phyloP scores from a whole-genome alignment of 1,139 yeast species.

The Torulaspora pretoriensis region DNA sequence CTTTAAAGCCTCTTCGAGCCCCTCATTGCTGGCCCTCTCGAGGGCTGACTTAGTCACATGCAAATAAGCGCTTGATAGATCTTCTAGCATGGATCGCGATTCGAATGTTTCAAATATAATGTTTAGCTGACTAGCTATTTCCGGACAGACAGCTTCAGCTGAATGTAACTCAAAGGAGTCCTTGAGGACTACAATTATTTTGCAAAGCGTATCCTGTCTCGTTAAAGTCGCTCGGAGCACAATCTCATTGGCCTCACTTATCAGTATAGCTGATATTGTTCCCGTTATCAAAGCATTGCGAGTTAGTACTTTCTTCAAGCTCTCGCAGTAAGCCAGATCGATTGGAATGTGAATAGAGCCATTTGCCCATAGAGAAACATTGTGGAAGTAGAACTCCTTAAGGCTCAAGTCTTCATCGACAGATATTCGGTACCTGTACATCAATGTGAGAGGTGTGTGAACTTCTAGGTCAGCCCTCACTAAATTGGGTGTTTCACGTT shows the following conservation, averaged over 20 bases:
- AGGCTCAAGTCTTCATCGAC: not conserved
- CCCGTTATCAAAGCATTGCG: slow-evolving; percentile 10
- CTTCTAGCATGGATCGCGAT: slow-evolving; percentile 8
- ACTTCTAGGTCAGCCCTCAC: not conserved
- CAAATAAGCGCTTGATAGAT: slow-evolving; percentile 7
- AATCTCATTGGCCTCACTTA: slow-evolving; percentile 13
- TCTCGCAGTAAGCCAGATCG: slow-evolving; percentile 3
- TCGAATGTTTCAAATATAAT: slow-evolving; percentile 6
- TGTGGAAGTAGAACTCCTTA: slow-evolving; percentile 10
- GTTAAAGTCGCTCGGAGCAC: slow-evolving; percentile 12
- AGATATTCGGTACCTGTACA: slow-evolving; percentile 3
- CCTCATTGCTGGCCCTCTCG: not conserved
- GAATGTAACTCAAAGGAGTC: not conserved
- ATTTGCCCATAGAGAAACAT: slow-evolving; percentile 2
- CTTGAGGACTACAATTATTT: slow-evolving; percentile 4
- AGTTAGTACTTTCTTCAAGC: slow-evolving; percentile 3
- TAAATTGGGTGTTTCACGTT: not conserved
- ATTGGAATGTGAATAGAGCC: slow-evolving; percentile 3
- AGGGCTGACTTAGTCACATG: slow-evolving; percentile 3
- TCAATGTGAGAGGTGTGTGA: slow-evolving; percentile 5
- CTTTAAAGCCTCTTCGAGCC: slow-evolving; percentile 3
- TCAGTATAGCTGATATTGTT: slow-evolving; percentile 11
- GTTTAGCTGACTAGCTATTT: not conserved
- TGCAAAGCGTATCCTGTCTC: slow-evolving; percentile 3
- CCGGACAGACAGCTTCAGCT: not conserved